A percentile compares a stretch with the other conserved stretches of the same genome.
These are phyloP conservation scores for Prosopis cineraria DNA, from an alignment of 306 rosid genomes.

Conservation along the genomic window DNA sequence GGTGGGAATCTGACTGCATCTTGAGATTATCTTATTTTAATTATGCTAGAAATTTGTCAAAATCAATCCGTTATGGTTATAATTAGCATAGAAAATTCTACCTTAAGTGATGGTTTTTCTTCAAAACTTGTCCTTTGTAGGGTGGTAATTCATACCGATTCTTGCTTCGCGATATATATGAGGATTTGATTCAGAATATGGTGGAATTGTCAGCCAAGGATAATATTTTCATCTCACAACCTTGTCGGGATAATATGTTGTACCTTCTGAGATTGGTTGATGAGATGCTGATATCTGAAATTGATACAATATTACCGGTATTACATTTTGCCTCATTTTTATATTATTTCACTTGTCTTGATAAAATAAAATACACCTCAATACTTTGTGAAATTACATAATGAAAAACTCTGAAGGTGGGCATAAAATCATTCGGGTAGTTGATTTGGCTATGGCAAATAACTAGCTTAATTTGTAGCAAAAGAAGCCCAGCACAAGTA, in stretches of 20 bases:
- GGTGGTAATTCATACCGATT: constrained; percentile 52
- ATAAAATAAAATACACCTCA: constrained; percentile 15
- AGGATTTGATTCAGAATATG: constrained; percentile 70
- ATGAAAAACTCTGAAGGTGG: constrained; percentile 2
- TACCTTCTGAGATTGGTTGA: constrained; percentile 86
- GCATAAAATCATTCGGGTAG: neutral
- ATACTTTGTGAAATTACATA: neutral
- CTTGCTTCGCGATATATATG: constrained; percentile 82
- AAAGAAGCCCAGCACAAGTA: neutral
- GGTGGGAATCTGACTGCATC: constrained; percentile 39
- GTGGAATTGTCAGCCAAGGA: constrained; percentile 77
- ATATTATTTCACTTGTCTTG: constrained; percentile 13
- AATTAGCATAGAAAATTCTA: constrained; percentile 2
- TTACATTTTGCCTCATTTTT: constrained; percentile 35
- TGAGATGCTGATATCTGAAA: constrained; percentile 84
- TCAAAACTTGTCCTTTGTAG: constrained; percentile 47
- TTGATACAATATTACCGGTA: constrained; percentile 88
- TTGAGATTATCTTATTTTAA: constrained; percentile 27
- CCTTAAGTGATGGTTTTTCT: constrained; percentile 30
- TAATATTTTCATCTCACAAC: constrained; percentile 76
- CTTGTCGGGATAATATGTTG: constrained; percentile 90
- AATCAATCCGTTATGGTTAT: constrained; percentile 22
- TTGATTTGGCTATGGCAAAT: neutral
- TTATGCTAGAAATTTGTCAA: constrained; percentile 27
- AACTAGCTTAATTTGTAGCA: neutral